Evolutionary conservation across 2,329 filamentous ascomycete species (phyloP).

Genomic region (Colletotrichum siamense): DNA sequence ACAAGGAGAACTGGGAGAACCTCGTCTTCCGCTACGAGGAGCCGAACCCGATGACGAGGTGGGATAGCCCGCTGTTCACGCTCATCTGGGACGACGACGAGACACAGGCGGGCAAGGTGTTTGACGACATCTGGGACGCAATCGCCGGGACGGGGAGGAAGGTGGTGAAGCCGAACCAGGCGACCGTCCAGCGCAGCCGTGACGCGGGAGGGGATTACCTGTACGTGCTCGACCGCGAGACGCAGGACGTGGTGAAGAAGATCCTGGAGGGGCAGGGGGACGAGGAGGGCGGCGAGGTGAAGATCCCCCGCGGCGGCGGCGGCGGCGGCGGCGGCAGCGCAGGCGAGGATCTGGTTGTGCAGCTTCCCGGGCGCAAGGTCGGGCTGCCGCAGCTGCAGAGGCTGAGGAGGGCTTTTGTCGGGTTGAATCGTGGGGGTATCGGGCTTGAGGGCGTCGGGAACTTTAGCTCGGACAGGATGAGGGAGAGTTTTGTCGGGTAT

Average conservation of each 20-base stretch:
- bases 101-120: constrained; percentile 59
- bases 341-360: constrained; percentile 55
- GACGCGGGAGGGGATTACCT: constrained; percentile 76
- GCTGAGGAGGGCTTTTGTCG: constrained; percentile 78
- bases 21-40: constrained; percentile 85
- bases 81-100: constrained; percentile 77
- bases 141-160: constrained; percentile 69
- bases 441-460: constrained; percentile 61
- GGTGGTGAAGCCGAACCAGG: constrained; percentile 74
- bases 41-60: constrained; percentile 82
- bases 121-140: constrained; percentile 76
- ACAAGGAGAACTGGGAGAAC: constrained; percentile 73
- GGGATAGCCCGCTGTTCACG: constrained; percentile 85
- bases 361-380: constrained; percentile 70
- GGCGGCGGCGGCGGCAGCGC: constrained; percentile 4
- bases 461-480: constrained; percentile 59
- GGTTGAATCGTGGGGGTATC: constrained; percentile 74
- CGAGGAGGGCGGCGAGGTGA: constrained; percentile 62
- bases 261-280: constrained; percentile 77
- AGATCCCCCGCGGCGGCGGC: constrained; percentile 42
- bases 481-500: constrained; percentile 70
- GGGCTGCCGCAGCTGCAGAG: constrained; percentile 80
- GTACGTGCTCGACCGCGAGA: constrained; percentile 79
- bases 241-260: constrained; percentile 75
- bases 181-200: constrained; percentile 69